A percentile compares a stretch with the other conserved stretches of the same genome.
phyloP scores from a whole-genome alignment of 768 basidiomycete genomes.

The Suillus brevipes region DNA sequence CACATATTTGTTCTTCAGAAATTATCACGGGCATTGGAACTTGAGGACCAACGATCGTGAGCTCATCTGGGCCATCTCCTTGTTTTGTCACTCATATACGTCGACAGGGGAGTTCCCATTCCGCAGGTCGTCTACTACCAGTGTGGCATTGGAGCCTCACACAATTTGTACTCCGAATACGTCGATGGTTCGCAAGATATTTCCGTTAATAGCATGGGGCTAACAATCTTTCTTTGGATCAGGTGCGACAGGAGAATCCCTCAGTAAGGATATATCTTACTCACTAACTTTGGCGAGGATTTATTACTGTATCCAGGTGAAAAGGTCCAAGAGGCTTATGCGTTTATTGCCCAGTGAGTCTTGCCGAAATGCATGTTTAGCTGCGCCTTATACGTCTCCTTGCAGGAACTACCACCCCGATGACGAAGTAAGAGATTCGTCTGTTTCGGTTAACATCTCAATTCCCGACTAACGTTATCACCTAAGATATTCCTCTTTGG shows the following conservation, averaged over 20 bases:
- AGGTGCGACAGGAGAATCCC: conserved; percentile 65
- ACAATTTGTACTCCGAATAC: conserved; percentile 56
- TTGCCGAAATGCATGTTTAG: neutral
- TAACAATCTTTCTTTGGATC: conserved; percentile 11
- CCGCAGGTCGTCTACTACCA: conserved; percentile 68
- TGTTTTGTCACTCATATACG: neutral
- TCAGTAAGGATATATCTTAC: conserved; percentile 42
- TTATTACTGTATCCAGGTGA: conserved; percentile 43
- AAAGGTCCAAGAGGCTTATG: conserved; percentile 78
- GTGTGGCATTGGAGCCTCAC: conserved; percentile 58
- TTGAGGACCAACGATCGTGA: conserved; percentile 45
- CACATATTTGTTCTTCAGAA: conserved; percentile 36
- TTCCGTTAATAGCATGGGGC: neutral
- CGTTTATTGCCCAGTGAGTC: conserved; percentile 77
- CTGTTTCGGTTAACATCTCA: neutral
- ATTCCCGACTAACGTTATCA: conserved; percentile 12
- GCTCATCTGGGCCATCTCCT: conserved; percentile 8
- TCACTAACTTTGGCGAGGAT: neutral
- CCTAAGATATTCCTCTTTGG: conserved; percentile 73
- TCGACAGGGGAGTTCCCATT: conserved; percentile 39
- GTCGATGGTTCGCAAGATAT: conserved; percentile 49
- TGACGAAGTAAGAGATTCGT: conserved; percentile 54
- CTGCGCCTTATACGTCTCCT: neutral
- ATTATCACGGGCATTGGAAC: conserved; percentile 51
- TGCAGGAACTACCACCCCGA: conserved; percentile 67